Conservation (phyloP, 1,284 basidiomycete species). For the Cryptococcus sp. region DNA sequence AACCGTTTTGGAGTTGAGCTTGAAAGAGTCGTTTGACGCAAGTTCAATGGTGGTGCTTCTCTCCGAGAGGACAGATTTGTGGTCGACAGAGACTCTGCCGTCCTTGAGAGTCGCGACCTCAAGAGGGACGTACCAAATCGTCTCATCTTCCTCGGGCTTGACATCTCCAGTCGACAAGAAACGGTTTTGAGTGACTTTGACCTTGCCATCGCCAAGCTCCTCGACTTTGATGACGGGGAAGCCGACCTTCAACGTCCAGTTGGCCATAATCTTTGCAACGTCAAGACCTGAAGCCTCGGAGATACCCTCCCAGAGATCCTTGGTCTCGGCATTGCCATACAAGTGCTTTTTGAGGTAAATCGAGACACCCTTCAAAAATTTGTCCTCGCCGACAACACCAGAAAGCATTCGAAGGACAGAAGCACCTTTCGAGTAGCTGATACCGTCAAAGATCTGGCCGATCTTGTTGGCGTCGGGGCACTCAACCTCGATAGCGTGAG, state of each 20-base stretch:
- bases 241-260: conserved; percentile 89
- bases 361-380: conserved; percentile 82
- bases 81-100: conserved; percentile 67
- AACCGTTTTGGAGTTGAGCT: conserved; percentile 84
- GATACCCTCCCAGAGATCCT: conserved; percentile 89
- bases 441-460: conserved; percentile 82
- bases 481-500: conserved; percentile 92
- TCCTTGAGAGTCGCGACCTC: conserved; percentile 66
- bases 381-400: conserved; percentile 83
- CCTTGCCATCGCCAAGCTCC: conserved; percentile 66
- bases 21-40: conserved; percentile 70
- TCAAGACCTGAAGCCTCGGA: conserved; percentile 74
- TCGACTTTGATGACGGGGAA: conserved; percentile 87
- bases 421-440: conserved; percentile 85
- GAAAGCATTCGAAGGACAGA: conserved; percentile 90
- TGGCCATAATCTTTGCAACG: conserved; percentile 80
- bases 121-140: conserved; percentile 83
- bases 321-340: conserved; percentile 81
- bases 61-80: conserved; percentile 65
- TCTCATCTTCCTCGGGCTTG: conserved; percentile 81
- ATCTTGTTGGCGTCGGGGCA: conserved; percentile 85
- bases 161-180: conserved; percentile 85
- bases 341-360: conserved; percentile 86
- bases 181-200: conserved; percentile 82
- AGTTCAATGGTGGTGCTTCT: conserved; percentile 71